phyloP scores from a whole-genome alignment of 2,329 filamentous ascomycete species.

The Diatrype stigma region DNA sequence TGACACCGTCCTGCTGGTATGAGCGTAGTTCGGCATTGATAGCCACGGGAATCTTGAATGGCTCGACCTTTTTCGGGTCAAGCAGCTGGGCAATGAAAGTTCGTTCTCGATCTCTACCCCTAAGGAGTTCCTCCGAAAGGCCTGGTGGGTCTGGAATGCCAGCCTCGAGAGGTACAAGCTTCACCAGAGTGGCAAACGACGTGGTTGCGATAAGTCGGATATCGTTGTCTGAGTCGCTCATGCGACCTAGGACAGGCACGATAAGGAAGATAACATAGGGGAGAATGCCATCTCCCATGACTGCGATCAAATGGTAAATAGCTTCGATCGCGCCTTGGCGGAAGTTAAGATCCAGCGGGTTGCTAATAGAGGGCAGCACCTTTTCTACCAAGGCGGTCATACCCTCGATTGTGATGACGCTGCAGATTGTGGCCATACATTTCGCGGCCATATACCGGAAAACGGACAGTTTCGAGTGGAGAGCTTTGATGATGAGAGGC shows the following conservation, averaged over 20 bases:
- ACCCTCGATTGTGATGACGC: conserved; percentile 87
- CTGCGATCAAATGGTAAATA: conserved; percentile 94
- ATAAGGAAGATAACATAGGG: conserved; percentile 99
- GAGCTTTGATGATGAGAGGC: conserved; percentile 78
- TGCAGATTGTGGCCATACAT: conserved; percentile 95
- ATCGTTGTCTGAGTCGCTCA: conserved; percentile 98
- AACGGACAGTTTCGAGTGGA: conserved; percentile 84
- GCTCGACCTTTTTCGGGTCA: conserved; percentile 93
- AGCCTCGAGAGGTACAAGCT: conserved; percentile 92
- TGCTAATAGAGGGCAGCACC: conserved; percentile 87
- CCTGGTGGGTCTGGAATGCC: conserved; percentile 96
- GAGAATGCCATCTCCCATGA: conserved; percentile 94
- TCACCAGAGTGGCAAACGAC: conserved; percentile 93
- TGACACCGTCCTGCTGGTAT: conserved; percentile 98
- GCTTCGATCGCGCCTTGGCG: conserved; percentile 92
- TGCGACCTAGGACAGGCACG: conserved; percentile 90
- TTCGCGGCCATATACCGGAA: conserved; percentile 96
- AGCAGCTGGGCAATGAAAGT: conserved; percentile 96
- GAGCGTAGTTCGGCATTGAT: conserved; percentile 96
- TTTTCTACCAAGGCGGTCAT: conserved; percentile 96
- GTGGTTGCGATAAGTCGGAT: conserved; percentile 92
- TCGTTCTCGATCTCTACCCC: conserved; percentile 87
- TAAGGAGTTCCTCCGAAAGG: conserved; percentile 79
- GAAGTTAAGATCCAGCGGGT: conserved; percentile 80
- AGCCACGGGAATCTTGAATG: conserved; percentile 87